Base-by-base conservation (phyloP, 208 protist species). In the Acanthamoeba lenticulata region DNA sequence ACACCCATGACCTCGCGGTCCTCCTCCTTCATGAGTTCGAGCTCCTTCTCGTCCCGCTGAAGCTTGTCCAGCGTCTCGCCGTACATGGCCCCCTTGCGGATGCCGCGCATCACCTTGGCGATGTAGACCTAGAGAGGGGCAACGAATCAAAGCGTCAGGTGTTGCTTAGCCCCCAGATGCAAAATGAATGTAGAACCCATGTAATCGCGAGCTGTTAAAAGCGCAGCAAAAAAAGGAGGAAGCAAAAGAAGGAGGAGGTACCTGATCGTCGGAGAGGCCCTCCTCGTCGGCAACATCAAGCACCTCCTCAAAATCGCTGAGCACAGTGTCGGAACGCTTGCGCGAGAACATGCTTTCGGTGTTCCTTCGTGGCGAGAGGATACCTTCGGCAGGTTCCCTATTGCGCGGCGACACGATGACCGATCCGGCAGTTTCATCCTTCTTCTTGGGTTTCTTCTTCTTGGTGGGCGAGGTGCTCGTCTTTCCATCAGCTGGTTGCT, bases 21-120 rank as follows among this genome's bases (percentile, higher is more conserved):
- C 38, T 85, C 74, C n/a, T 85, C 74, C 45, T 36, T 85, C 74
- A 85, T 47, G 27, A 24, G 29, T 42, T 47, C 74, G 1, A 85
- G 44, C 74, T 85, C 74, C 74, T 85, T 85, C 42, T 85, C 74
- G n/a, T 85, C 74, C 32, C 74, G 27, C 74, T 85, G 24, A 13
- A 85, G 74, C 74, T 85, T 85, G 74, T 42, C 44, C 74, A 85
- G 44, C 42, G 74, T 85, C 74, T 85, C 74, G n/a, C 74, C 74
- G 44, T 85, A 85, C 74, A 85, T 85, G 6, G 74, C 74, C 21
- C 74, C 74, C 74, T 85, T 85, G 74, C 74, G 74, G 29, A 85
- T 85, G 27, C 74, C 74, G 2, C 74, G 74, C n/a, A 85, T n/a
- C 11, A 85, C 74, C 44, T 85, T 85, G 42, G 42, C 55, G 17